These are phyloP conservation scores for Pochonia chlamydosporia DNA, from an alignment of 2,329 filamentous ascomycete species.

Conservation along the genomic window DNA sequence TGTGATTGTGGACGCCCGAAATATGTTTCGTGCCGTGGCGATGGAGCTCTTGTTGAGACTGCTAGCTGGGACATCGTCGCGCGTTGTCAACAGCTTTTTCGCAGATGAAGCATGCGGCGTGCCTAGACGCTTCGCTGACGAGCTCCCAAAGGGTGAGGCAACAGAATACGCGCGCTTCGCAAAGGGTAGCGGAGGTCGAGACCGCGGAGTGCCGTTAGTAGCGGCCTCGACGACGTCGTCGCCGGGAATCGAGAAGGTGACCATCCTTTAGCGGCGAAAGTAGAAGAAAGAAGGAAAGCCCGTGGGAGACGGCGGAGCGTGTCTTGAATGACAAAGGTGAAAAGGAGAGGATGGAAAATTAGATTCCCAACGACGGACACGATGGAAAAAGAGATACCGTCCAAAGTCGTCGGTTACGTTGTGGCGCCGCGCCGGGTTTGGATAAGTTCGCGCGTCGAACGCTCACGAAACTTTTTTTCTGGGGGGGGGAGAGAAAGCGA, in stretches of 20 bases:
- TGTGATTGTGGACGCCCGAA: constrained; percentile 31
- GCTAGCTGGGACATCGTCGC: constrained; percentile 29
- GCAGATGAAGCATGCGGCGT: constrained; percentile 32
- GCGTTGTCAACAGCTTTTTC: constrained; percentile 28
- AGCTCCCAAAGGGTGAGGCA: constrained; percentile 27
- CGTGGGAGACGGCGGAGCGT: neutral
- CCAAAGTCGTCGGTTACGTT: neutral
- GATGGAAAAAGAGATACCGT: neutral
- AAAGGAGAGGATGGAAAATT: neutral
- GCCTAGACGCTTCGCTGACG: constrained; percentile 26
- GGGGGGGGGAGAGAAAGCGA: neutral
- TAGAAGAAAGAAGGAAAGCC: neutral
- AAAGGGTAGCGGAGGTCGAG: constrained; percentile 36
- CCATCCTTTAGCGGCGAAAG: constrained; percentile 19
- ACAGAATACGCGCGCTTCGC: constrained; percentile 35
- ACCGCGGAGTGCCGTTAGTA: constrained; percentile 28
- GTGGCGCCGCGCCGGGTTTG: neutral
- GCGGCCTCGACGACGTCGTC: constrained; percentile 25
- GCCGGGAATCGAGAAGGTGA: constrained; percentile 32
- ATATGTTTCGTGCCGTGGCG: constrained; percentile 34
- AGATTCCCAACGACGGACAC: neutral
- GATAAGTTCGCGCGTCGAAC: constrained; percentile 1
- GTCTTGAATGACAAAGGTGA: neutral
- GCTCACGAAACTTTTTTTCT: constrained; percentile 7
- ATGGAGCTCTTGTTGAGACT: constrained; percentile 30